Evolutionary conservation across 257 asterid genomes (phyloP).

Genomic region (Petrea volubilis): DNA sequence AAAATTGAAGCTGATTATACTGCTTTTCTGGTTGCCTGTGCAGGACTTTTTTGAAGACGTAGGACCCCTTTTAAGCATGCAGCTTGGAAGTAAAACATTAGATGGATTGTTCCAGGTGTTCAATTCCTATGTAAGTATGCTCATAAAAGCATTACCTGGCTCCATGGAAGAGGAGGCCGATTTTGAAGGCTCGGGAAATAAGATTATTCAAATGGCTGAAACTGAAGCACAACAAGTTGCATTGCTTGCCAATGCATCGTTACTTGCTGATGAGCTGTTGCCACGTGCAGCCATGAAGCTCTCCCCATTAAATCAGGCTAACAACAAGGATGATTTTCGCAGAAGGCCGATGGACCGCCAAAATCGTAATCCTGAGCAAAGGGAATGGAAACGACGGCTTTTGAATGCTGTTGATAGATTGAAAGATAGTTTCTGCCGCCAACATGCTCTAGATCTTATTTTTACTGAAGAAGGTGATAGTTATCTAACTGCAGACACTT

Average conservation of each 20-base stretch:
- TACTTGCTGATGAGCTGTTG: slow-evolving; percentile 88
- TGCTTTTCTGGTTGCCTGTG: slow-evolving; percentile 21
- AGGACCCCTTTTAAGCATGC: slow-evolving; percentile 93
- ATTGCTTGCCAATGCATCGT: slow-evolving; percentile 95
- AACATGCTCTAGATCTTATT: slow-evolving; percentile 94
- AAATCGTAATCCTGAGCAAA: slow-evolving; percentile 92
- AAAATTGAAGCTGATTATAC: slow-evolving; percentile 20
- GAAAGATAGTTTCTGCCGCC: slow-evolving; percentile 97
- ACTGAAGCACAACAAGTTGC: slow-evolving; percentile 96
- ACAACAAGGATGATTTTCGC: slow-evolving; percentile 70
- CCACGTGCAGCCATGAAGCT: slow-evolving; percentile 99
- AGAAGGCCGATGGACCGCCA: slow-evolving; percentile 85
- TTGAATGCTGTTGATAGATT: slow-evolving; percentile 76
- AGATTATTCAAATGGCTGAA: slow-evolving; percentile 94
- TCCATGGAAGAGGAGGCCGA: slow-evolving; percentile 88
- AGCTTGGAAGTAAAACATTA: slow-evolving; percentile 84
- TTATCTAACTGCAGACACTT: slow-evolving; percentile 81
- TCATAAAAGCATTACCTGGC: slow-evolving; percentile 92
- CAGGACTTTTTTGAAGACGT: slow-evolving; percentile 99
- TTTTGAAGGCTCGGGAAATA: slow-evolving; percentile 76
- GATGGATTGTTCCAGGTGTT: slow-evolving; percentile 96
- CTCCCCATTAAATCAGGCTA: slow-evolving; percentile 57
- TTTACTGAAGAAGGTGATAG: slow-evolving; percentile 97
- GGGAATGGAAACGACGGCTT: slow-evolving; percentile 97
- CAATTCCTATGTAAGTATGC: slow-evolving; percentile 75